Evolutionary conservation across 2,329 filamentous ascomycete genomes (phyloP), one percentile per base, ranked within the genome.

Genomic region (Albifimbria verrucaria): DNA sequence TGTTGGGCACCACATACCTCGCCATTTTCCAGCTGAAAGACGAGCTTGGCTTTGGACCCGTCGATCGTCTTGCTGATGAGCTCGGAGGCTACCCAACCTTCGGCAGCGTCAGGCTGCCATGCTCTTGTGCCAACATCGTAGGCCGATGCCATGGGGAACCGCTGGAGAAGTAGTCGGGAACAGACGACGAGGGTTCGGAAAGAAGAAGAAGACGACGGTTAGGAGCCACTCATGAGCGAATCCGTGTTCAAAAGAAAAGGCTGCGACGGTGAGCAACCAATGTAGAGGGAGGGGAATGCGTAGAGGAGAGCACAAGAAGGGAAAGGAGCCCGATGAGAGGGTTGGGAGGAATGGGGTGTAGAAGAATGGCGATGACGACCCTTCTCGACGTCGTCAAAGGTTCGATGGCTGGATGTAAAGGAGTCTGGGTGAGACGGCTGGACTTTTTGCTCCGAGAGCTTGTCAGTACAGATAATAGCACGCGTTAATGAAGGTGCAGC

Each of bases 41-140:
- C 82, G 65, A 99, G 82, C 69, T 82, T 88, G 67, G 93, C 89
- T 71, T 96, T 97, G 68, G 91, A 83, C 57, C 92, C 94, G 68
- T 94, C 81, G 60, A 90, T 77, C 52, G 83, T 81, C 80, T 94
- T 97, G 74, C 89, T 88, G 70, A 88, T 81, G 64, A 99, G 89
- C 80, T 97, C 92, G 46, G 94, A 97, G 69, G 92, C 89, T 72
- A 99, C 86, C 93, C 94, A 99, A 76, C 94, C 94, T 75, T 99
- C 93, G 57, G 90, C 90, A 71, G 85, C 78, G 79, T 99, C 94
- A 65, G 94, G 92, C 83, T 97, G 94, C 94, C 94, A 99, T 70
- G 92, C 94, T 83, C 91, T 87, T 67, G 93, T 97, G 69, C 93
- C 94, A 69, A 97, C 85, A 81, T 97, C 92, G 78, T 95, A 97